Evolutionary conservation across 148 eudicot genomes (phyloP), one percentile per base, ranked within the genome.

Genomic region (Selenicereus undatus): DNA sequence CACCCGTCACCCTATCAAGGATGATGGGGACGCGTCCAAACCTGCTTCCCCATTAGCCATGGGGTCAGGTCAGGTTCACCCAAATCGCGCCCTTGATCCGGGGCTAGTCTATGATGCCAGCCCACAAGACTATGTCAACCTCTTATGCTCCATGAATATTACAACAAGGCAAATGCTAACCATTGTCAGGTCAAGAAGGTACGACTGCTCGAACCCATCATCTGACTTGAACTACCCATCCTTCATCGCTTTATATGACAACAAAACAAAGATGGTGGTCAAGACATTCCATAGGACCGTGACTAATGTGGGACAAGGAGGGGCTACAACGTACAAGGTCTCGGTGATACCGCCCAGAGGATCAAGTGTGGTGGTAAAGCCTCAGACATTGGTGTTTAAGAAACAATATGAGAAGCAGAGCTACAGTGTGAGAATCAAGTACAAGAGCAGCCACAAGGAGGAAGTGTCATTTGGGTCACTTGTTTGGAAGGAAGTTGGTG

Each of bases 21-120:
- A 82, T 65, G 79, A 60, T 20, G 89, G 85, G 21, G 27, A 14
- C 0, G 18, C 43, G 9, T 58, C 35, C 4, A 21, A 10, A 29
- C 43, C 79, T 4, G 89, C 89, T 5, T 79, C 89, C 4, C 89
- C 89, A 65, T 80, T 84, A 27, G 86, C 86, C 56, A 86, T 86
- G 83, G 89, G 89, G 16, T 76, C 85, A 8, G 89, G 89, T 14
- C 89, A 86, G 29, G 43, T 86, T 58, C 85, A 86, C 32, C 89
- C 89, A 45, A 86, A 86, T 27, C 69, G 76, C 6, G 89, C 89
- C 50, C 81, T 86, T 22, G 89, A 86, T 65, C 89, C 89, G 21
- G 89, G 89, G 50, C 62, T 86, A 5, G 76, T 86, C 71, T 86
- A 86, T 70, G 89, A 86, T 73, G 62, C 76, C 50, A 70, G 78